Conservation (phyloP, 345 rosid genomes). For the Salix caprea region DNA sequence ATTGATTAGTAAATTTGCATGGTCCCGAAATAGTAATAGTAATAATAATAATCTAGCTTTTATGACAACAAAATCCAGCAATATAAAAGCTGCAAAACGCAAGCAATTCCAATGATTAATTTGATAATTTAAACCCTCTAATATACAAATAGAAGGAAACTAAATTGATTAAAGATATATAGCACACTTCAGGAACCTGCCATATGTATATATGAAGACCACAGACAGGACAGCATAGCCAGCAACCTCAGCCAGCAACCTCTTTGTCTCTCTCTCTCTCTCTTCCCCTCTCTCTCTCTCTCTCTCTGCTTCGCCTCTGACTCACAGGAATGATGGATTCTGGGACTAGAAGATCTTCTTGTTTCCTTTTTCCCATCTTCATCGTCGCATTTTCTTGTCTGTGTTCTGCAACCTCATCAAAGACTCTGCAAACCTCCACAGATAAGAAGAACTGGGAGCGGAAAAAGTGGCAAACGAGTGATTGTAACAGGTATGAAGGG, state of each 20-base stretch:
- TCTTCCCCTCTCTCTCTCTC: not conserved
- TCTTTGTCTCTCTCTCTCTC: too few species aligned
- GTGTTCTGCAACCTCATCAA: not conserved
- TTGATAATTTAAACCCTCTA: too few species aligned
- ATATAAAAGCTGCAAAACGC: too few species aligned
- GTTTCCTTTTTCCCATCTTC: not conserved
- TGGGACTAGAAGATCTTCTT: constrained; percentile 4
- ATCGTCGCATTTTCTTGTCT: not conserved
- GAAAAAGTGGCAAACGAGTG: too few species aligned
- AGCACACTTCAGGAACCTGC: not conserved
- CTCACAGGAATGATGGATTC: constrained; percentile 5
- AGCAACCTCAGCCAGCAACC: too few species aligned
- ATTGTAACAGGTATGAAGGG: constrained; percentile 61
- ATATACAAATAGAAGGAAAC: too few species aligned
- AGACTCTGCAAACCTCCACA: not conserved
- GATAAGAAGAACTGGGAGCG: not conserved
- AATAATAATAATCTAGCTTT: too few species aligned
- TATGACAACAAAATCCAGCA: too few species aligned
- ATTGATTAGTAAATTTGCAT: too few species aligned
- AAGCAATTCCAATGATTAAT: too few species aligned
- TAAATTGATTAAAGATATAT: too few species aligned
- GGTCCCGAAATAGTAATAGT: too few species aligned
- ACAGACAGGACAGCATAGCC: not conserved
- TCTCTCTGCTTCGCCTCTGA: not conserved
- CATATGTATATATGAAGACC: not conserved